Percentiles rank a stretch among this genome's conserved stretches.
Conservation (phyloP, 2,329 filamentous ascomycete species). For the Colletotrichum caudatum region DNA sequence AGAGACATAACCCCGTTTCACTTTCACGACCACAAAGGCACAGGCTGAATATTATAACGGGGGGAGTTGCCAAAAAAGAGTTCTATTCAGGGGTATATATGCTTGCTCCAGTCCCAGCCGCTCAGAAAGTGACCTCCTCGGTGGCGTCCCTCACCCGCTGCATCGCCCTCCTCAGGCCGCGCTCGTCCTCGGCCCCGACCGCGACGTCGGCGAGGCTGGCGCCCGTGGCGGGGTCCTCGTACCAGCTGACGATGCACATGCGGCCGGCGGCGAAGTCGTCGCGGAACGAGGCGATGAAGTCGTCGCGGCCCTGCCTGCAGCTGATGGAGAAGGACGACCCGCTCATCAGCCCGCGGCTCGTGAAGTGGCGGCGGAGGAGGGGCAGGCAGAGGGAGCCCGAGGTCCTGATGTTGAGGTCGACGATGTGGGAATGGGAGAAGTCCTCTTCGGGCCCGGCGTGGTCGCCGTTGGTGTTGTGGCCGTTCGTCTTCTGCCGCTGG, state of each 20-base stretch:
- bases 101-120: conserved; percentile 47
- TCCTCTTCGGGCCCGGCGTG: conserved; percentile 3
- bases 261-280: conserved; percentile 45
- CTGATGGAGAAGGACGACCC: conserved; percentile 49
- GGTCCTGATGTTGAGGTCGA: conserved; percentile 52
- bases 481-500: neutral
- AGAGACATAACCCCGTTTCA: neutral
- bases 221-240: conserved; percentile 46
- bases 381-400: conserved; percentile 50
- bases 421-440: conserved; percentile 45
- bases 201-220: conserved; percentile 49
- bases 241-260: conserved; percentile 51
- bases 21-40: neutral
- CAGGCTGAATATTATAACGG: neutral
- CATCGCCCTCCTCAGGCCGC: conserved; percentile 43
- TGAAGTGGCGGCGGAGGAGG: conserved; percentile 49
- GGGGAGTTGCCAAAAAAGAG: neutral
- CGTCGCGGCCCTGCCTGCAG: conserved; percentile 41
- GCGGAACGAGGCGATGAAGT: conserved; percentile 47
- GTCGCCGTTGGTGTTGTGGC: neutral
- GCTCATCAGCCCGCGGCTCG: conserved; percentile 44
- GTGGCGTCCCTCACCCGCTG: conserved; percentile 46
- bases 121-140: conserved; percentile 49
- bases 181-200: conserved; percentile 47
- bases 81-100: neutral